Evolutionary conservation across 768 basidiomycete species (phyloP), one percentile per base, ranked within the genome.

Genomic region (Crassisporium funariophilum): DNA sequence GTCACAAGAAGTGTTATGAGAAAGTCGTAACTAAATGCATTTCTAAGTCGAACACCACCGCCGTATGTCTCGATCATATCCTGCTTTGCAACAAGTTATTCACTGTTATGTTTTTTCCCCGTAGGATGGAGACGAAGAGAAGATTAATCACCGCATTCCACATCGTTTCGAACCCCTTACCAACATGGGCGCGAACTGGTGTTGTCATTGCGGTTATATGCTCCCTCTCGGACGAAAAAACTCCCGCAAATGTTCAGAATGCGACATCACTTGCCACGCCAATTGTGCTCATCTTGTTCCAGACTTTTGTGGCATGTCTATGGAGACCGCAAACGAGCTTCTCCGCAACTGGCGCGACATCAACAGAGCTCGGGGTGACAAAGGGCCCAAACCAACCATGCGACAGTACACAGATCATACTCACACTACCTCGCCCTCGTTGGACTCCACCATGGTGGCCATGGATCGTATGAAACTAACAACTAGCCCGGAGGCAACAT

Each of bases 1-100:
- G 97, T 68, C 97, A 99, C 78, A 95, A 95, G 77, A 95, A 95
- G 64, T 99, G 97, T 64, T 95, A 95, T 63, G 91, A 95, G 60
- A 98, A 98, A 66, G 95, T 98, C 16, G 93, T 98, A 56, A 99
- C 97, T 4, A 99, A 98, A 69, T 99, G 97, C 74, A 98, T 99
- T 58, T 94, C 93, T 20, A 98, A 98, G 68, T 93, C 92, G 27
- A 94, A 90, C 62, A 84, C n/a, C n/a, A n/a, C 88, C 33, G 95
- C 92, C 56, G 95, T 95, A 69, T 61, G 86, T 79, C 23, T 31
- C 15, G 19, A 7, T 31, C n/a, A 31, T 31, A 10, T n/a, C 5
- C 29, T 31, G n/a, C 10, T 31, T 31, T 11, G 10, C n/a, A 31
- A 10, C 29, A 31, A 31, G n/a, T 44, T 43, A 15, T 35, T 5